phyloP scores from a whole-genome alignment of 1,139 yeast species.

The Kazachstania sp. region DNA sequence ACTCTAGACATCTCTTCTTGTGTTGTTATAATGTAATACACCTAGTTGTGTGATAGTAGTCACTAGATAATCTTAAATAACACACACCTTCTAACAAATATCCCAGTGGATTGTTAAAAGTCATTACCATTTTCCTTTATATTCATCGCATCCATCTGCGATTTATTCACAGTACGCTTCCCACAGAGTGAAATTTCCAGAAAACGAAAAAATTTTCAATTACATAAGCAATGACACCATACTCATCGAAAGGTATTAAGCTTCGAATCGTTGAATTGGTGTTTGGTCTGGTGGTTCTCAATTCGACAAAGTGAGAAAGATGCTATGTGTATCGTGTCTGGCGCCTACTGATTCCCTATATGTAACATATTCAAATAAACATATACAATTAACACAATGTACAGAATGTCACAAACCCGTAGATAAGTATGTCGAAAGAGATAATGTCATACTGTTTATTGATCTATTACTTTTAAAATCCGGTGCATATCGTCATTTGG shows the following conservation, averaged over 20 bases:
- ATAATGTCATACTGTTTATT: constrained; percentile 70
- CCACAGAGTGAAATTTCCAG: no score
- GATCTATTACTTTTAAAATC: constrained; percentile 78
- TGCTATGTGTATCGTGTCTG: constrained; percentile 89
- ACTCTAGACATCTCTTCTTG: constrained; percentile 67
- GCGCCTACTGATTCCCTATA: constrained; percentile 56
- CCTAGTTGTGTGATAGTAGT: background rate
- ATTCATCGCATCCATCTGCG: no score
- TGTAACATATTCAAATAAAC: constrained; percentile 66
- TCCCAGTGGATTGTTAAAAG: no score
- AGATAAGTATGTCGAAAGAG: constrained; percentile 89
- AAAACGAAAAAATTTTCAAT: no score
- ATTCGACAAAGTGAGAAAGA: constrained; percentile 19
- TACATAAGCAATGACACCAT: no score
- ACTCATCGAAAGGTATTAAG: no score
- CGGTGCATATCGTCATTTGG: constrained; percentile 83
- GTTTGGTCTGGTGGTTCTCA: no score
- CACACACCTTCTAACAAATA: background rate
- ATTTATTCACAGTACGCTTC: no score
- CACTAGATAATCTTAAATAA: background rate
- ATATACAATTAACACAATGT: constrained; percentile 76
- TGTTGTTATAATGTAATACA: background rate
- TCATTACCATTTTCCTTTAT: no score
- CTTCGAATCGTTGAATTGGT: no score
- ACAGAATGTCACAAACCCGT: constrained; percentile 62